Base-by-base conservation (phyloP, 2,329 filamentous ascomycete species). In the Thielaviopsis populi region DNA sequence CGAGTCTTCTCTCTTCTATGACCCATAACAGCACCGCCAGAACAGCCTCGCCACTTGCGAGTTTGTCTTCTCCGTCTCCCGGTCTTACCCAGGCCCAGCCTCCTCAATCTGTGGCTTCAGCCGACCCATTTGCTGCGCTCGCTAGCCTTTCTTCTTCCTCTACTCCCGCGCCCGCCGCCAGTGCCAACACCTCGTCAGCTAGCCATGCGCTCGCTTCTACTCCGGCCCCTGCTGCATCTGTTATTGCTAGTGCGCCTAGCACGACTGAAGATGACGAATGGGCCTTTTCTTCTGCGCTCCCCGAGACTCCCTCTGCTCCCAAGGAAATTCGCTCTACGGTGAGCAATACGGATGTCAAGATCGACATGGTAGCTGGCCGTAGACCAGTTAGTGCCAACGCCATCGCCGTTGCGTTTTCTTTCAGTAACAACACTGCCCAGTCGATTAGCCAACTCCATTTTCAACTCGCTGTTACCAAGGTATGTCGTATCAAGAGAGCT, bases 381-480 rank as follows among this genome's bases (percentile, higher is more conserved):
- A 74, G 79, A 67, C 72, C 78, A 61, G 75, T 79, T 59, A 71
- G 79, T 66, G 74, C 76, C 64, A 76, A 83, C 68, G 75, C 83
- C 2, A 83, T 96, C 54, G 79, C 82, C 37, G 82, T 97, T 58
- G 76, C 84, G 3, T 89, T 91, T 67, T 79, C 82, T n/a, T 95
- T 96, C 72, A 91, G 89, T 19, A 99, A 95, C 72, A 87, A 83
- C 66, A 87, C 85, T 0, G 75, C 81, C 1, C 81, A 88, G 69
- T 81, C 83, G 0, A 80, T 99, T 24, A 81, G 82, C 2, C 88
- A 95, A 68, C 77, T 99, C 37, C 91, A 92, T 65, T 95, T 96
- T 71, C 89, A 96, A 73, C 80, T 95, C 46, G 94, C 94, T 2
- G 92, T 96, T 37, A 94, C 92, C 66, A 97, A 92, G 83, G 91